Base-by-base conservation (phyloP, 179 eudicot genomes). In the Sideroxylon spinosum region DNA sequence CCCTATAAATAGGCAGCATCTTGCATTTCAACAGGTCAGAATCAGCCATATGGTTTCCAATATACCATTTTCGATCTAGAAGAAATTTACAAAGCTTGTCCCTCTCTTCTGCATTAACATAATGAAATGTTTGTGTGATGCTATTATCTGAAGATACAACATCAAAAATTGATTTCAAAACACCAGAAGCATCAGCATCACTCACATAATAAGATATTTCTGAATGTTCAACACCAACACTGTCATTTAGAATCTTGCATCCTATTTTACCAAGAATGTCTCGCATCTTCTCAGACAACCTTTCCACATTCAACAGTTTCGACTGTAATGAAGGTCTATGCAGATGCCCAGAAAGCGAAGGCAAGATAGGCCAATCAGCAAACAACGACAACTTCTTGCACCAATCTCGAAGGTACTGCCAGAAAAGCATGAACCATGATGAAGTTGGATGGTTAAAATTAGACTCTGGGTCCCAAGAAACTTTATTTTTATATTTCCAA, bases 341-440 rank as follows among this genome's bases (percentile, higher is more conserved):
- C 59, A 97, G 83, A 83, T 94, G 93, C 72, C 95, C 95, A 71
- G 95, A 88, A 64, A 89, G 85, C 37, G 97, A 91, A 50, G 98
- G 99, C 77, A 97, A 78, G 81, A 97, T 92, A 55, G 99, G 99
- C 97, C 97, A 97, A 62, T 94, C 99, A 75, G 89, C 89, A 87
- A 97, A 92, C 48, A 86, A 49, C 37, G 95, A 86, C 85, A 97
- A 76, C n/a, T 85, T 81, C 71, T 87, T 86, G 81, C 97, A 92
- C 70, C 86, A 85, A 81, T 84, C 81, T 28, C 77, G 82, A 78
- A 97, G 92, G 85, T 94, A 97, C 75, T 86, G 86, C 99, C 99
- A 97, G 74, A 94, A 91, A 63, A 87, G 84, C 63, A 76, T 77
- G 82, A 92, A 94, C 99, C 99, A 97, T 23, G 85, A 75, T 8